Conservation (phyloP, 2,329 filamentous ascomycete genomes). For the Penicillium vulpinum region DNA sequence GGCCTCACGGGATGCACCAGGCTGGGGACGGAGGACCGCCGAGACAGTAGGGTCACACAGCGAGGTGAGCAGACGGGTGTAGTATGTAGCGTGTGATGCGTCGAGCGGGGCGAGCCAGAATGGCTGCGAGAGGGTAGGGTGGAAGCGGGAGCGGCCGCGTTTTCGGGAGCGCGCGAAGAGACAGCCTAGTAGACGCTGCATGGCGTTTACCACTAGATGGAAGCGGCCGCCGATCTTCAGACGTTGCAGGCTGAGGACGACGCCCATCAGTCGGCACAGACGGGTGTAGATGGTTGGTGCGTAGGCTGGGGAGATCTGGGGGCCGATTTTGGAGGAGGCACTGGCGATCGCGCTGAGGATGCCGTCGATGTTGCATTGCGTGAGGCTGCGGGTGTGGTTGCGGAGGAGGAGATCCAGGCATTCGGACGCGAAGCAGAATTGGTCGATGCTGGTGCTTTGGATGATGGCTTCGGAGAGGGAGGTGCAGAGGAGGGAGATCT, state of each 20-base stretch:
- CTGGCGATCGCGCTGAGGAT: conserved; percentile 41
- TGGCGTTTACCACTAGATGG: conserved; percentile 57
- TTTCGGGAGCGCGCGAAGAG: conserved; percentile 54
- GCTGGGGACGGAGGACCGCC: conserved; percentile 47
- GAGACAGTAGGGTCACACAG: conserved; percentile 63
- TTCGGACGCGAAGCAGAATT: conserved; percentile 43
- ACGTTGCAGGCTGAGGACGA: conserved; percentile 58
- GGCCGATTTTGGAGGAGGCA: conserved; percentile 37
- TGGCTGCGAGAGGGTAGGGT: conserved; percentile 30
- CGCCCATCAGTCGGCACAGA: conserved; percentile 55
- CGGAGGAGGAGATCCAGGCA: conserved; percentile 43
- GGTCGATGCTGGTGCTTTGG: conserved; percentile 36
- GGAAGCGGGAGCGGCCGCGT: conserved; percentile 29
- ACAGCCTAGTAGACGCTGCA: conserved; percentile 57
- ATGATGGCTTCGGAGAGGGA: conserved; percentile 34
- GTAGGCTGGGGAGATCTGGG: conserved; percentile 32
- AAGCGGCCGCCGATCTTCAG: conserved; percentile 60
- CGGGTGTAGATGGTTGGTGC: conserved; percentile 52
- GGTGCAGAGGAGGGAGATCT: conserved; percentile 40
- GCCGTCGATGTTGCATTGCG: conserved; percentile 49
- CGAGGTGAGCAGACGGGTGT: conserved; percentile 58
- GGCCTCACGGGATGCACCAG: conserved; percentile 41
- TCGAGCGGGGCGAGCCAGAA: conserved; percentile 40
- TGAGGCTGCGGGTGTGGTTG: conserved; percentile 42
- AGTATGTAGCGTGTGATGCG: conserved; percentile 50